Conservation (phyloP, 495 filamentous ascomycete species). For the Neurospora pannonica region DNA sequence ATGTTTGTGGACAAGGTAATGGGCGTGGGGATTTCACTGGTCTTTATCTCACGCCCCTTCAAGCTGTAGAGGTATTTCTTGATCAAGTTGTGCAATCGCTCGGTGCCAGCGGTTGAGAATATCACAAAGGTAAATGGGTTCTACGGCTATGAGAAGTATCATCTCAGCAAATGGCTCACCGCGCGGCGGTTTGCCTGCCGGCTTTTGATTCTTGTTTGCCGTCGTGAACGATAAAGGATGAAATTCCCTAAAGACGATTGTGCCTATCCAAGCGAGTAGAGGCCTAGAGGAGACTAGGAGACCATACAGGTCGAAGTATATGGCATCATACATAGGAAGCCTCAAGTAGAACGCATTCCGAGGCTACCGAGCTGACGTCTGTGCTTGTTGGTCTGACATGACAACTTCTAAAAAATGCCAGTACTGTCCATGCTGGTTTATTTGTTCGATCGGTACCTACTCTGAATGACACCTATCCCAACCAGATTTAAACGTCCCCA, state of each 20-base stretch:
- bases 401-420: not conserved
- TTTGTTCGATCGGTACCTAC: not conserved
- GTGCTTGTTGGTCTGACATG: not conserved
- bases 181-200: not conserved
- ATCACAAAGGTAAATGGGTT: not conserved
- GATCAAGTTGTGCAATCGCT: not conserved
- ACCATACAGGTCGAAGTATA: not conserved
- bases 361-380: not conserved
- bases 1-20: not conserved
- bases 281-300: not conserved
- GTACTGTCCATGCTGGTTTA: not conserved
- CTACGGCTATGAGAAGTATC: not conserved
- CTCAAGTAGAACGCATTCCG: not conserved
- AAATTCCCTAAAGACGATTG: not conserved
- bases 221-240: not conserved
- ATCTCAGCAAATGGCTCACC: not conserved
- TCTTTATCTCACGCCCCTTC: not conserved
- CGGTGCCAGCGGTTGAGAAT: not conserved
- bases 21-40: not conserved
- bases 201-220: not conserved
- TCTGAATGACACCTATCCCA: not conserved
- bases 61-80: not conserved
- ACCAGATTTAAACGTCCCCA: not conserved
- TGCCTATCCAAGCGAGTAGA: not conserved
- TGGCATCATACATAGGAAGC: not conserved